These are phyloP conservation scores for Mycogone perniciosa DNA, from an alignment of 2,329 filamentous ascomycete genomes.

Conservation along the genomic window DNA sequence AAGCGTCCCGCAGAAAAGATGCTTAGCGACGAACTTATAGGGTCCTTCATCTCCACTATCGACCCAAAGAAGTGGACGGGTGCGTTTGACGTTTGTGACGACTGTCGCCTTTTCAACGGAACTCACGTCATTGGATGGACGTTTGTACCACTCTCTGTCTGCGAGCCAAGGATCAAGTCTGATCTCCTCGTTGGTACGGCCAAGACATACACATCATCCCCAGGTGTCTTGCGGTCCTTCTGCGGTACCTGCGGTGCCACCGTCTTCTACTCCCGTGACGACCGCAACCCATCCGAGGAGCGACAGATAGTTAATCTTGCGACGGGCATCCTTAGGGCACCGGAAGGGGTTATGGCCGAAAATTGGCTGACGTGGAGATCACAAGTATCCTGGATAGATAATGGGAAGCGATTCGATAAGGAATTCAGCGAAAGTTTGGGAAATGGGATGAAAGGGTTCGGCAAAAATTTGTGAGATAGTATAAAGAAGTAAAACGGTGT, in stretches of 20 bases:
- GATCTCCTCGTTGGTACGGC: constrained; percentile 37
- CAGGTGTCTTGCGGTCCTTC: constrained; percentile 35
- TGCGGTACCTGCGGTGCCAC: constrained; percentile 43
- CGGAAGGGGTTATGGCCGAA: constrained; percentile 37
- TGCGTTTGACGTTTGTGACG: constrained; percentile 35
- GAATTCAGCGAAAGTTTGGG: constrained; percentile 30
- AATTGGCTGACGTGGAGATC: constrained; percentile 43
- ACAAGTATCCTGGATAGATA: constrained; percentile 26
- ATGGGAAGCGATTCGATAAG: constrained; percentile 31
- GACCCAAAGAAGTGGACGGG: constrained; percentile 39
- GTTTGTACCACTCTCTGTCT: constrained; percentile 31
- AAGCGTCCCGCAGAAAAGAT: constrained; percentile 30
- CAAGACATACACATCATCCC: constrained; percentile 36
- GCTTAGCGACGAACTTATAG: constrained; percentile 24
- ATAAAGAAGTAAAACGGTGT: constrained; percentile 3
- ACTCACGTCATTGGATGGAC: constrained; percentile 38
- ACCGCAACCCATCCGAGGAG: constrained; percentile 23
- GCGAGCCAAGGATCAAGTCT: constrained; percentile 31
- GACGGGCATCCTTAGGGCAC: constrained; percentile 38
- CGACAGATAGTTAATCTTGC: constrained; percentile 36
- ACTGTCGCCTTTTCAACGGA: constrained; percentile 39
- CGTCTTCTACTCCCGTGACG: constrained; percentile 29
- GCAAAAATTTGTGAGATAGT: constrained; percentile 28
- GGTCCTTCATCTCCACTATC: constrained; percentile 29
- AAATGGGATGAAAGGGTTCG: constrained; percentile 34